These are phyloP conservation scores for Plenodomus lindquistii DNA, from an alignment of 2,329 filamentous ascomycete species.

Conservation along the genomic window DNA sequence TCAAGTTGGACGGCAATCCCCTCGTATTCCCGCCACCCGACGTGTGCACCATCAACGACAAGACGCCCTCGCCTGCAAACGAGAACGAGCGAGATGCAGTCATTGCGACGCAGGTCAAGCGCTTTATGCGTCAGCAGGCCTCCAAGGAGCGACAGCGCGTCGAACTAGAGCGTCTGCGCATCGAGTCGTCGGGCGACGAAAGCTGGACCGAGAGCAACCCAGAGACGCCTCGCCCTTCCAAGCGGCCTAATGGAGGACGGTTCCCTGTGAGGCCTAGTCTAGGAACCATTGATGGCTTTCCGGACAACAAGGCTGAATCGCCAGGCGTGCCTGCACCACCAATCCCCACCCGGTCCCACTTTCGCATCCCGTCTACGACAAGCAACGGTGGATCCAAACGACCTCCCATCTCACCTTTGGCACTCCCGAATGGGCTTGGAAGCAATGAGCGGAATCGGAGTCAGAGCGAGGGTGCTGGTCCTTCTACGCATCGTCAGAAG, in stretches of 20 bases:
- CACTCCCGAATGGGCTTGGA: conserved; percentile 61
- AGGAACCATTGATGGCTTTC: conserved; percentile 63
- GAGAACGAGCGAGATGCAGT: conserved; percentile 64
- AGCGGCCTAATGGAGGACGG: conserved; percentile 57
- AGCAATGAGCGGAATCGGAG: conserved; percentile 68
- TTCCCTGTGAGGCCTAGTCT: conserved; percentile 71
- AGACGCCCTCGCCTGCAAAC: conserved; percentile 51
- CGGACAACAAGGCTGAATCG: conserved; percentile 48
- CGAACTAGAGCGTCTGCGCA: conserved; percentile 38
- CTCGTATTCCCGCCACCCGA: conserved; percentile 71
- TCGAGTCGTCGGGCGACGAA: conserved; percentile 53
- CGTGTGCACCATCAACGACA: conserved; percentile 47
- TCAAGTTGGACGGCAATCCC: conserved; percentile 89
- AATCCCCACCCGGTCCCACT: conserved; percentile 80
- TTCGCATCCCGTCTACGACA: conserved; percentile 73
- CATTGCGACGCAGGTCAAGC: conserved; percentile 64
- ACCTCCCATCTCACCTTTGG: conserved; percentile 72
- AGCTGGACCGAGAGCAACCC: conserved; percentile 66
- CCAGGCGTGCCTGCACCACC: conserved; percentile 61
- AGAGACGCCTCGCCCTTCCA: conserved; percentile 76
- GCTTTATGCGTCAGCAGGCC: conserved; percentile 56
- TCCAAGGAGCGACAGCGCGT: conserved; percentile 38
- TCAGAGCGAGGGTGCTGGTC: conserved; percentile 62
- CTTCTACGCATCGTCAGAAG: conserved; percentile 58
- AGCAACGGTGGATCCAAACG: conserved; percentile 62